Conservation (phyloP, 352 stramenopile genomes). For the Albugo candida region DNA sequence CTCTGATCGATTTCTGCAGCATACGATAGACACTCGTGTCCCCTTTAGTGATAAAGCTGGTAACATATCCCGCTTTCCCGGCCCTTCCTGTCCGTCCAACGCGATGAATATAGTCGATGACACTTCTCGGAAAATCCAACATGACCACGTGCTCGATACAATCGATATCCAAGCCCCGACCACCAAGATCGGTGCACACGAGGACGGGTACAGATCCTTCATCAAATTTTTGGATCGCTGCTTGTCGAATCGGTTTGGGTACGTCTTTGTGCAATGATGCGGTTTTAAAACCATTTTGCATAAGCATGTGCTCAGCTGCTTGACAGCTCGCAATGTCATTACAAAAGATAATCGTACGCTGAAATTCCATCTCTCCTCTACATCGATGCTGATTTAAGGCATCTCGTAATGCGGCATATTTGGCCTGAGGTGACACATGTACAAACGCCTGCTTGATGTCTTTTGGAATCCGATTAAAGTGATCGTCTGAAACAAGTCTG, state of each 20-base stretch:
- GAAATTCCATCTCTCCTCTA: neutral
- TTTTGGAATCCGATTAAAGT: slow-evolving; percentile 46
- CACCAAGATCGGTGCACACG: slow-evolving; percentile 86
- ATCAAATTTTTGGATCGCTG: slow-evolving; percentile 37
- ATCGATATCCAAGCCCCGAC: slow-evolving; percentile 82
- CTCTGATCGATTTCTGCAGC: neutral
- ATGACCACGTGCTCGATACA: slow-evolving; percentile 83
- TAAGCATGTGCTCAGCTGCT: slow-evolving; percentile 67
- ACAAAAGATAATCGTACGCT: slow-evolving; percentile 63
- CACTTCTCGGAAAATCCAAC: slow-evolving; percentile 84
- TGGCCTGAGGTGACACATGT: slow-evolving; percentile 31
- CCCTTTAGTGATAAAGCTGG: slow-evolving; percentile 55
- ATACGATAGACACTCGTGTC: slow-evolving; percentile 9
- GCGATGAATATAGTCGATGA: slow-evolving; percentile 88
- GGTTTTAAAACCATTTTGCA: slow-evolving; percentile 41
- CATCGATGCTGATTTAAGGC: slow-evolving; percentile 15
- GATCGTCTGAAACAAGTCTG: slow-evolving; percentile 33
- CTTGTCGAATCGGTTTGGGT: slow-evolving; percentile 26
- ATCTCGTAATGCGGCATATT: slow-evolving; percentile 49
- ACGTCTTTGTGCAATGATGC: slow-evolving; percentile 65
- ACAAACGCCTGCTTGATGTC: slow-evolving; percentile 48
- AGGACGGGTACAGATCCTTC: slow-evolving; percentile 40
- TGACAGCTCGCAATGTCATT: slow-evolving; percentile 46
- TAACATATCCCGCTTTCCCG: slow-evolving; percentile 35
- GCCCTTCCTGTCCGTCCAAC: slow-evolving; percentile 47